Base-by-base conservation (phyloP, 768 basidiomycete species). In the Vararia minispora region DNA sequence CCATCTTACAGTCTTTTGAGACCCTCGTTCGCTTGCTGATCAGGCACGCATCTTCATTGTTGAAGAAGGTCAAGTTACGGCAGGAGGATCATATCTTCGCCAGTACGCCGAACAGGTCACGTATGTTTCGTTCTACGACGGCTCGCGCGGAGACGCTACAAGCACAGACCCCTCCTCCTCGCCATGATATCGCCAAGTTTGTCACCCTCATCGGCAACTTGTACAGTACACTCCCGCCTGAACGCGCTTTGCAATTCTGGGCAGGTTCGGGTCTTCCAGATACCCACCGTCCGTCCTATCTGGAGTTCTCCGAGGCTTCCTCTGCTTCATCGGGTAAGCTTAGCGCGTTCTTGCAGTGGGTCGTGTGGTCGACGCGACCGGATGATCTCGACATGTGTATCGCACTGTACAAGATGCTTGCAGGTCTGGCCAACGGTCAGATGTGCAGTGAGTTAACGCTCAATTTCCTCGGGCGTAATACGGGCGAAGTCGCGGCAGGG, bases 181-280 rank as follows among this genome's bases (percentile, higher is more conserved):
- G 90, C 1, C 86, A 80, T 52, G 88, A 94, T 48, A 79, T 90
- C 36, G 87, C 88, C 13, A 74, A 79, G 52, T 61, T 95, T 8
- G 91, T 84, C 55, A 72, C 77, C 2, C 76, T 92, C 57, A 77
- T 92, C 40, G 87, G 89, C 6, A 63, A 85, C 5, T 67, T 94
- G 14, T 94, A 87, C 53, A 65, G 75, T 5, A 65, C 74, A 6
- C 72, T 88, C 9, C 78, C 84, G 3, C 62, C 72, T 0, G 89
- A 94, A 50, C 64, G 74, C 7, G 87, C 79, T 1, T 64, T 91
- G 30, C 86, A 88, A 50, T 94, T 85, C 57, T 95, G 90, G 90
- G 76, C 78, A 7, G 73, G 78, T 2, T 68, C 71, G 0, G 70
- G 69, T 3, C 63, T 62, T 3, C 53, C 52, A 27, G 69, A 71